These are phyloP conservation scores for Diplodia intermedia DNA, from an alignment of 2,329 filamentous ascomycete genomes.

Conservation along the genomic window DNA sequence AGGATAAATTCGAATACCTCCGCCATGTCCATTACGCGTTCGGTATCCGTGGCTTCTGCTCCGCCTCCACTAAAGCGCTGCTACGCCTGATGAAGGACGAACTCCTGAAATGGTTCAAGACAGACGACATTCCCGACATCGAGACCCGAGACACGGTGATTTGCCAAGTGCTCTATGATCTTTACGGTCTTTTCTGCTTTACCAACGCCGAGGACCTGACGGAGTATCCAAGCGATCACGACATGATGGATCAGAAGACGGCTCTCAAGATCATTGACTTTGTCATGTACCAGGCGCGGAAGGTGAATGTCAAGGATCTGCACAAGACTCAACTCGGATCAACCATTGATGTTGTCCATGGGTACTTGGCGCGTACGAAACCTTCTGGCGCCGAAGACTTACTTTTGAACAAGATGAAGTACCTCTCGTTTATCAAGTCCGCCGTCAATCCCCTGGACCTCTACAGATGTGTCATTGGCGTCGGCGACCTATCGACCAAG, in stretches of 20 bases:
- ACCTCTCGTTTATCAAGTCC: slow-evolving; percentile 80
- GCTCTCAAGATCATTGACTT: slow-evolving; percentile 84
- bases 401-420: slow-evolving; percentile 84
- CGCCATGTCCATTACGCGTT: slow-evolving; percentile 83
- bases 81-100: slow-evolving; percentile 89
- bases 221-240: slow-evolving; percentile 76
- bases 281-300: slow-evolving; percentile 78
- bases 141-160: slow-evolving; percentile 73
- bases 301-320: slow-evolving; percentile 88
- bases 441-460: slow-evolving; percentile 82
- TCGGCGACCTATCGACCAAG: slow-evolving; percentile 58
- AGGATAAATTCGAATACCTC: slow-evolving; percentile 79
- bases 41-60: slow-evolving; percentile 85
- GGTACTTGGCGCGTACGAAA: slow-evolving; percentile 79
- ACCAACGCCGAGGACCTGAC: slow-evolving; percentile 45
- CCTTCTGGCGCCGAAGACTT: slow-evolving; percentile 71
- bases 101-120: slow-evolving; percentile 67
- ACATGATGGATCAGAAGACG: slow-evolving; percentile 79
- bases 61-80: slow-evolving; percentile 83
- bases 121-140: slow-evolving; percentile 76
- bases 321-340: slow-evolving; percentile 88
- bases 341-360: slow-evolving; percentile 92
- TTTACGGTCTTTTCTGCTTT: slow-evolving; percentile 49
- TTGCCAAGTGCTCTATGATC: slow-evolving; percentile 64
- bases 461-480: slow-evolving; percentile 80